Evolutionary conservation across 208 protist species (phyloP), one percentile per base, ranked within the genome.

Genomic region (Sergeia podlipaevii): DNA sequence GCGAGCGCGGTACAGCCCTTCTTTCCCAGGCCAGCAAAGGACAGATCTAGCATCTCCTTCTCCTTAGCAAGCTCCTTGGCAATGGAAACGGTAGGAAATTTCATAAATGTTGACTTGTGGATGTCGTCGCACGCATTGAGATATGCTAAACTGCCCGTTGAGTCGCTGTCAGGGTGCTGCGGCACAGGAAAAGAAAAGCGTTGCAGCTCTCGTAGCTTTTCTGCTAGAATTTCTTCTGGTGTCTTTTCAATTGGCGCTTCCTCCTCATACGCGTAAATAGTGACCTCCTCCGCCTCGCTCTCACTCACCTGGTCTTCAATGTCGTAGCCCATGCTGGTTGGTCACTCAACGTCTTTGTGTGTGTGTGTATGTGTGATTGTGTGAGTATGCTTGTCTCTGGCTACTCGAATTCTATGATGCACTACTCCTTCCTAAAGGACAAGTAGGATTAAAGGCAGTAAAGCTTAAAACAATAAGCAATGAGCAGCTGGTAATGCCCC

Each of bases 1-100:
- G 87, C 69, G 15, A 96, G 64, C 30, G 87, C 86, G n/a, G 65
- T 44, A 33, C 73, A 80, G 4, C 87, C 85, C 46, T 88, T 90
- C 32, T 45, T 65, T 13, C 80, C 74, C 10, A 96, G 65, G 4
- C 77, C 67, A 11, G 80, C 86, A 56, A 86, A 83, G 8, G 72
- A 80, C 1, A 96, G 52, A 49, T 91, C 71, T 20, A 96, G 72
- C 5, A 67, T 62, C 44, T 85, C 80, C 11, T 51, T 65, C 18
- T 79, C 75, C 3, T 64, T 60, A 13, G 32, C 53, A 33, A 96
- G 56, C 34, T 86, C 70, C 17, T 39, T 44, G 8, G 75, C 76
- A n/a, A 96, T 60, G 53, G 71, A 80, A 0, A 66, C 45, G 10
- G 78, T 87, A 7, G 87, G 85, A 49, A 84, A 91, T n/a, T 77